Conservation (phyloP, 2,329 filamentous ascomycete species). For the Pseudogymnoascus sp. region DNA sequence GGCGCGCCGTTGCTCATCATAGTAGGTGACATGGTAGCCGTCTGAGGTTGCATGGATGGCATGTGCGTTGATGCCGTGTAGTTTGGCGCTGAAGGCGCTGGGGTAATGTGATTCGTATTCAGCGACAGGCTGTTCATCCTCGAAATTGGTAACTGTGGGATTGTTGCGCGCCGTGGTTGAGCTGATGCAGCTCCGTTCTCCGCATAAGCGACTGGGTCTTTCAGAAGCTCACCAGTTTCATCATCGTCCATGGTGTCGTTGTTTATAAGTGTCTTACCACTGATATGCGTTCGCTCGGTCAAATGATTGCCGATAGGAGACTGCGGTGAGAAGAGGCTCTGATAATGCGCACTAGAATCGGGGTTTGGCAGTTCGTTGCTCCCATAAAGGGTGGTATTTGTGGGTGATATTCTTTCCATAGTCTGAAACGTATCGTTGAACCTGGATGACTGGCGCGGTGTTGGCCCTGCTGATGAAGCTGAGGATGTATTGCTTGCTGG, state of each 20-base stretch:
- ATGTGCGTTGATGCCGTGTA: slow-evolving; percentile 16
- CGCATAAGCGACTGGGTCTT: slow-evolving; percentile 64
- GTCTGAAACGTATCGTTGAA: slow-evolving; percentile 52
- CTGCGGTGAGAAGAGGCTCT: slow-evolving; percentile 62
- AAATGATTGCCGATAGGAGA: slow-evolving; percentile 65
- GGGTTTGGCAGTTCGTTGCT: slow-evolving; percentile 53
- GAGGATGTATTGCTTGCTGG: slow-evolving; percentile 30
- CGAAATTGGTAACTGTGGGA: slow-evolving; percentile 60
- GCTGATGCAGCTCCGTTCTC: slow-evolving; percentile 53
- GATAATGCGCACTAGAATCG: slow-evolving; percentile 45
- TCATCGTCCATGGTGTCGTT: slow-evolving; percentile 61
- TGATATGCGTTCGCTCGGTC: slow-evolving; percentile 46
- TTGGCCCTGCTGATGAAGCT: slow-evolving; percentile 19
- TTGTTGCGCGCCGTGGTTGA: slow-evolving; percentile 59
- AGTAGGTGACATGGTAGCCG: slow-evolving; percentile 48
- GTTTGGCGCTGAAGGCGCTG: slow-evolving; percentile 15
- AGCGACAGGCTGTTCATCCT: slow-evolving; percentile 65
- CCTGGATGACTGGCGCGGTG: slow-evolving; percentile 22
- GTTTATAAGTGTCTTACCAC: slow-evolving; percentile 65
- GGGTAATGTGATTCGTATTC: slow-evolving; percentile 51
- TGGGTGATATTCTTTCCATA: slow-evolving; percentile 38
- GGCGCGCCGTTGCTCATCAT: slow-evolving; percentile 37
- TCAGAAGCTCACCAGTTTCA: slow-evolving; percentile 63
- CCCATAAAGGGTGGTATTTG: slow-evolving; percentile 46
- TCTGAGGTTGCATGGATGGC: slow-evolving; percentile 29